Conservation (phyloP, 2,329 filamentous ascomycete species). For the Monilinia fructicola region DNA sequence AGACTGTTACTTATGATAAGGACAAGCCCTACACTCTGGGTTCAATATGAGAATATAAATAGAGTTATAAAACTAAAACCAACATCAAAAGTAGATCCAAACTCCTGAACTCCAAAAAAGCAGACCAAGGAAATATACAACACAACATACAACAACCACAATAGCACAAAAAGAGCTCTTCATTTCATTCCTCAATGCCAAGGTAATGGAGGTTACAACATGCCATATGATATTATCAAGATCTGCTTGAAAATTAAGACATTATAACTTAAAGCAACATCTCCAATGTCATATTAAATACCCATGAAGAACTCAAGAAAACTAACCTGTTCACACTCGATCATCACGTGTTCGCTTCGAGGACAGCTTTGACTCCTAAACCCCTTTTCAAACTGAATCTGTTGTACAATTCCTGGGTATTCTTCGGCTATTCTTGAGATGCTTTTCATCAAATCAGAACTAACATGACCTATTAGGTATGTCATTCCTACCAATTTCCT, state of each 20-base stretch:
- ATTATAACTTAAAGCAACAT: not conserved
- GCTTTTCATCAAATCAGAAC: not conserved
- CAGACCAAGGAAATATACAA: not conserved
- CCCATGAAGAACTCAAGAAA: not conserved
- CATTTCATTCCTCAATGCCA: not conserved
- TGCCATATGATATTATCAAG: not conserved
- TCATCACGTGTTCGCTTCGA: constrained; percentile 19
- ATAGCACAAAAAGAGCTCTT: not conserved
- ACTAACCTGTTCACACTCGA: not conserved
- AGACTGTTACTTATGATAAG: too few species aligned
- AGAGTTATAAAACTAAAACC: not conserved
- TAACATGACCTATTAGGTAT: constrained; percentile 2
- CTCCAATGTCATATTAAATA: not conserved
- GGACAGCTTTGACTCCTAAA: not conserved
- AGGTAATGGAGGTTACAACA: not conserved
- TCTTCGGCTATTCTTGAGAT: constrained; percentile 7
- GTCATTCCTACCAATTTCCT: constrained; percentile 33
- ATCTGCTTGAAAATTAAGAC: not conserved
- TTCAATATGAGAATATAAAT: too few species aligned
- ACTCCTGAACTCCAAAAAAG: not conserved
- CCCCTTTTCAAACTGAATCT: constrained; percentile 16
- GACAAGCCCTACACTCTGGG: too few species aligned
- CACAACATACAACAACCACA: not conserved
- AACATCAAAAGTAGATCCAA: not conserved
- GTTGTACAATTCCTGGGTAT: constrained; percentile 12